Evolutionary conservation across 208 protist genomes (phyloP), one percentile per base, ranked within the genome.

Genomic region (Herpetomonas muscarum): DNA sequence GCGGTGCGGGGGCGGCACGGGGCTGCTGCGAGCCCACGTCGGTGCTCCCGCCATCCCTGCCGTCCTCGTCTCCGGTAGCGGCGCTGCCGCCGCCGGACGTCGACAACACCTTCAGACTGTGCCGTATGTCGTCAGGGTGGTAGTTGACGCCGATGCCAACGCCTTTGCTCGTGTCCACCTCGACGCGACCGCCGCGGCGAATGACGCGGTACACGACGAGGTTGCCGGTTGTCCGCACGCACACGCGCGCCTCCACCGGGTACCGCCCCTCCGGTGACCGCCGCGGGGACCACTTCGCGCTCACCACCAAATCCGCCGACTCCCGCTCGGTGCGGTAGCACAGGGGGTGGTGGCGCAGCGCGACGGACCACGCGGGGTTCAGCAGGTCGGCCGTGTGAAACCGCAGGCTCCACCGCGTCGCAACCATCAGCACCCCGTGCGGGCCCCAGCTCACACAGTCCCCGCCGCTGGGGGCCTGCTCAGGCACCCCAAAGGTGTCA

Each of bases 371-470:
- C 0, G 72, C 67, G 9, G 73, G 70, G n/a, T 36, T 55, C 21
- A 74, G 49, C 34, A 87, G 53, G 31, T 36, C 67, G 9, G 53
- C 63, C 36, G 84, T 52, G 57, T 79, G 81, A 25, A 94, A 59
- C 13, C 62, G 66, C n/a, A 94, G 63, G 17, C 59, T 58, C 71
- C 74, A 85, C 19, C 67, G 72, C 12, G 75, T 87, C 53, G 69
- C 74, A n/a, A 94, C 75, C 42, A 71, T 56, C 25, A 94, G 61
- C 0, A 94, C 70, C 63, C 92, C 92, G 74, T 94, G 87, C 19
- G 82, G 76, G 41, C 87, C 76, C 74, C 83, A 94, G 12, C 61
- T 61, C n/a, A 90, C 29, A 32, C 58, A 65, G 42, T 84, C 52
- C 7, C 64, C 49, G n/a, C 74, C 76, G 17, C 70, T 70, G 0